Percentiles rank a stretch among this genome's conserved stretches.
Evolutionary conservation across 305 asterid genomes (phyloP).

Genomic region (Fraxinus angustifolia): DNA sequence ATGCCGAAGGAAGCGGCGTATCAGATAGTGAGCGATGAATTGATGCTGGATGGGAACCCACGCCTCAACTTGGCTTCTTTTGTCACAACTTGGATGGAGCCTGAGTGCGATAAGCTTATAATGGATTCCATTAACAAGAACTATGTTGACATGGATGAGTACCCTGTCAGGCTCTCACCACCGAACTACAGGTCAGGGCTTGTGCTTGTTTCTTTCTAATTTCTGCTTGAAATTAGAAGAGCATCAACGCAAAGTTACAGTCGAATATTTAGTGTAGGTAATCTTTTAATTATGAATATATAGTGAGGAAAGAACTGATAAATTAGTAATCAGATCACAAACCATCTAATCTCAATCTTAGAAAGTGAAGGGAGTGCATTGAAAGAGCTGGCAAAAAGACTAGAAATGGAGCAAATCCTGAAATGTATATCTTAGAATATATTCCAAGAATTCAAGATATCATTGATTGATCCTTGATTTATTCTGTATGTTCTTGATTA

Average conservation of each 20-base stretch:
- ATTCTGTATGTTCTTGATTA: no score
- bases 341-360: background rate
- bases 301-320: background rate
- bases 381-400: background rate
- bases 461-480: background rate
- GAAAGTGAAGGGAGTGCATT: background rate
- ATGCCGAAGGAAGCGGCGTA: slow-evolving; percentile 81
- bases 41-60: slow-evolving; percentile 77
- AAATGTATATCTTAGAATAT: background rate
- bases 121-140: slow-evolving; percentile 59
- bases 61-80: slow-evolving; percentile 68
- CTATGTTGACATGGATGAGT: slow-evolving; percentile 74
- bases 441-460: no score
- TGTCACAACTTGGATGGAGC: slow-evolving; percentile 84
- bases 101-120: slow-evolving; percentile 68
- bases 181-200: slow-evolving; percentile 59
- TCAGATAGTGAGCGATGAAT: slow-evolving; percentile 64
- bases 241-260: background rate
- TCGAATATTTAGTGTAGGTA: background rate
- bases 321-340: background rate
- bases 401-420: background rate
- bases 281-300: background rate
- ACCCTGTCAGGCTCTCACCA: slow-evolving; percentile 51
- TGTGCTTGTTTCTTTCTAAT: background rate
- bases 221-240: background rate